Base-by-base conservation (phyloP, 164 flowering plant genomes). In the Tetracentron sinense region DNA sequence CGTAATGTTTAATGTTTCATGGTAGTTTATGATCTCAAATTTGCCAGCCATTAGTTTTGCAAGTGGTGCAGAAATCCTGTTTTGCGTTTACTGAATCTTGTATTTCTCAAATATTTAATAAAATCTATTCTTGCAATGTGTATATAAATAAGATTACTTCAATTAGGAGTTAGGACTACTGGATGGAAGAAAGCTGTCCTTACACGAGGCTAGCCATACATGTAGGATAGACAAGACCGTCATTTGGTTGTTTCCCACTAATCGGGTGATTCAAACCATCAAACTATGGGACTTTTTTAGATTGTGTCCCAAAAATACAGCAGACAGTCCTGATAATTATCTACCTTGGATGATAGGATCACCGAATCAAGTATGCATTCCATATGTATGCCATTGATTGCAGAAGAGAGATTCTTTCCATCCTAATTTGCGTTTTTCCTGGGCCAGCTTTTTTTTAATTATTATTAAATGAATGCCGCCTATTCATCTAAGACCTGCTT, bases 401-500 rank as follows among this genome's bases (percentile, higher is more conserved):
- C 23, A 21, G 30, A 6, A 11, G 26, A 48, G 42, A n/a, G 42
- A 30, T 51, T 53, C 26, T 26, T 20, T 42, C 27, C n/a, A 42
- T 54, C n/a, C 8, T 62, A 35, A 25, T 33, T 54, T 54, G 51
- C 20, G 42, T 63, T 31, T 21, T 4, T 26, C 6, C 28, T 60
- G 27, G 35, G 17, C 23, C 4, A 19, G 22, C 3, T 33, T 3
- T n/a, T 27, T 8, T 46, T 23, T 27, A 46, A n/a, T n/a, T n/a
- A n/a, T n/a, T n/a, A n/a, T n/a, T n/a, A n/a, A n/a, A n/a, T n/a
- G n/a, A n/a, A 2, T 60, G 7, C 14, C 8, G 7, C 44, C 50
- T 31, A 14, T 63, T 63, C 61, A 33, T 58, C 67, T 58, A 58
- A 46, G 53, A 22, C 27, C 29, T 0, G 6, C 0, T 59, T 27